Base-by-base conservation (phyloP, 2,329 filamentous ascomycete species). In the Monosporascus sp. region DNA sequence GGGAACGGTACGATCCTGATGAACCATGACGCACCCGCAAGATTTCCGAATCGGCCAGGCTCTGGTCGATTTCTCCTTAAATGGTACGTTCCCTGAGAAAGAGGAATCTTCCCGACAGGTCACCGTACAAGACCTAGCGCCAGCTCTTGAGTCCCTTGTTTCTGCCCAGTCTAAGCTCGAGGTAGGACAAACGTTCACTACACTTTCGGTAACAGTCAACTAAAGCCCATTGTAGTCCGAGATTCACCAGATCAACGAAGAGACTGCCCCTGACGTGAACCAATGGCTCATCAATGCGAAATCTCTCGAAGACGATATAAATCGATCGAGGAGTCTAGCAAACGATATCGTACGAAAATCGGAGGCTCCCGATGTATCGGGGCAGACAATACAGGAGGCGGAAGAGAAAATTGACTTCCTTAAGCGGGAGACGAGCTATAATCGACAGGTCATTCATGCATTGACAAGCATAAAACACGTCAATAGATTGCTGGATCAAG, bases 251-350 rank as follows among this genome's bases (percentile, higher is more conserved):
- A 82, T 94, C 56, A 95, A 92, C 70, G 82, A 84, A 65, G 84
- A 90, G 59, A 88, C 85, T 18, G 88, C 86, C 52, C 82, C 85
- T 39, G 88, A 95, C 63, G 87, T 96, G 49, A 88, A 90, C 65
- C 82, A 85, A 49, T 97, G 93, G 93, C 89, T 95, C 52, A 74
- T 79, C 49, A 90, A 94, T 68, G 90, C 92, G 47, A 90, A 90
- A 70, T 83, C 86, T 50, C 81, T 97, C 7, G 90, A 96, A 68
- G 82, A 86, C 56, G 93, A 97, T 65, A 93, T 97, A 59, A 83
- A 89, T 63, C 82, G 83, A 47, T 93, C 90, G 24, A 87, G 90
- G 63, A 80, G 82, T 17, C 85, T 91, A 37, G 91, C 93, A 22
- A 85, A 85, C 63, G 85, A 91, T 53, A 95, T 97, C 54, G 81